These are phyloP conservation scores for Cubamyces lactineus DNA, from an alignment of 768 basidiomycete genomes.

Conservation along the genomic window DNA sequence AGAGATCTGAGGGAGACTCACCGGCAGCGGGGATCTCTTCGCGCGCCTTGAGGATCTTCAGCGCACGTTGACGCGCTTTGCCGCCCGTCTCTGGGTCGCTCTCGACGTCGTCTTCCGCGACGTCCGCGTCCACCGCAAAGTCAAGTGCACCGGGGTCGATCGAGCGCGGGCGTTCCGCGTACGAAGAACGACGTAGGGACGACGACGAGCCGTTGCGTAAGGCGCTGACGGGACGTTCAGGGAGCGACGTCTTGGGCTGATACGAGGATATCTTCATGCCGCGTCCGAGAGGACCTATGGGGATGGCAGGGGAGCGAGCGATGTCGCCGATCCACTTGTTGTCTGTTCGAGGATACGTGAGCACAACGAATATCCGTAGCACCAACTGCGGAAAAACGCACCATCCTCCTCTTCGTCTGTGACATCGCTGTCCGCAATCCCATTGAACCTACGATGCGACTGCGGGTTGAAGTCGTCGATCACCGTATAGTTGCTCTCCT, in stretches of 20 bases:
- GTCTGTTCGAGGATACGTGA: constrained; percentile 4
- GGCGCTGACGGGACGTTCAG: constrained; percentile 41
- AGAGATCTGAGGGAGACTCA: constrained; percentile 14
- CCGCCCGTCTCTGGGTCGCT: constrained; percentile 49
- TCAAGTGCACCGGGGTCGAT: constrained; percentile 75
- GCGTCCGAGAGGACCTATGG: constrained; percentile 47
- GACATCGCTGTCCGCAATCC: constrained; percentile 20
- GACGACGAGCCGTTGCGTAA: constrained; percentile 43
- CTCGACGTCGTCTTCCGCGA: constrained; percentile 41
- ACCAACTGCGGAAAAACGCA: background rate
- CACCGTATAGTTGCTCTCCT: constrained; percentile 33
- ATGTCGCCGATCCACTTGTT: constrained; percentile 33
- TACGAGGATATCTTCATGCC: constrained; percentile 61
- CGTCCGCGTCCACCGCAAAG: constrained; percentile 57
- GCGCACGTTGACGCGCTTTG: constrained; percentile 51
- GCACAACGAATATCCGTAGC: background rate
- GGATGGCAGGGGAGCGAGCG: constrained; percentile 64
- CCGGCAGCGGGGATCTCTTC: constrained; percentile 58
- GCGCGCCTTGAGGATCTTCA: constrained; percentile 71
- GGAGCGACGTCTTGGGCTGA: constrained; percentile 51
- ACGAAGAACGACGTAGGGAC: constrained; percentile 60
- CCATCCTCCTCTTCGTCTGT: constrained; percentile 22
- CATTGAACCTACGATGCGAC: constrained; percentile 9
- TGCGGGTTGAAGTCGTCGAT: constrained; percentile 18
- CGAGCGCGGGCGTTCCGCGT: constrained; percentile 61